phyloP scores from a whole-genome alignment of 1,284 basidiomycete genomes.

The Rhodofomes roseus region DNA sequence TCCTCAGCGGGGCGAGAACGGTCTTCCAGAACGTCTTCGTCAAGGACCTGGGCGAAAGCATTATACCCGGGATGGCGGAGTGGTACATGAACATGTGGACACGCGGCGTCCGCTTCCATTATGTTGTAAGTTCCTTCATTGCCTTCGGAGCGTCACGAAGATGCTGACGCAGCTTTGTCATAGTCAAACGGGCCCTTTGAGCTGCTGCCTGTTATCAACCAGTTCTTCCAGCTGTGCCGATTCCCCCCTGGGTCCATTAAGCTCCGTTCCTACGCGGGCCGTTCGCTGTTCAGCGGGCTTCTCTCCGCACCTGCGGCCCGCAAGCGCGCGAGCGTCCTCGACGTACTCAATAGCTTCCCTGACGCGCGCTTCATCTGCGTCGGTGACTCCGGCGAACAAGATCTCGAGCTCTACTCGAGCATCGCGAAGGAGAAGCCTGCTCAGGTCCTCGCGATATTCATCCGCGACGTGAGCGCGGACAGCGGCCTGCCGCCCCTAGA shows the following conservation, averaged over 20 bases:
- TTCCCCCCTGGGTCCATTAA: conserved; percentile 71
- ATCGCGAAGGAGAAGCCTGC: conserved; percentile 65
- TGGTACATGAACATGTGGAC: conserved; percentile 75
- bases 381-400: conserved; percentile 88
- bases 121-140: conserved; percentile 59
- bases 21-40: conserved; percentile 81
- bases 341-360: conserved; percentile 76
- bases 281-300: conserved; percentile 76
- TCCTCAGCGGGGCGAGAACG: conserved; percentile 69
- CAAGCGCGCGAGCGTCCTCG: conserved; percentile 76
- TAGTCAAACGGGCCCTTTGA: conserved; percentile 90
- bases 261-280: conserved; percentile 78
- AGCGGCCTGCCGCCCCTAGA: conserved; percentile 31
- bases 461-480: conserved; percentile 61
- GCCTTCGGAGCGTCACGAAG: background rate
- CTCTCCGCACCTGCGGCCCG: conserved; percentile 72
- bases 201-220: conserved; percentile 73
- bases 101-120: conserved; percentile 76
- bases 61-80: conserved; percentile 83
- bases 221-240: conserved; percentile 72
- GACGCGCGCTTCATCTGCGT: conserved; percentile 77
- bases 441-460: conserved; percentile 71
- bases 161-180: background rate
- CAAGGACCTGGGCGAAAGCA: conserved; percentile 69
- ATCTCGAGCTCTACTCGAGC: conserved; percentile 78